Conservation (phyloP, 352 stramenopile species). For the Globisporangium takayamanum region DNA sequence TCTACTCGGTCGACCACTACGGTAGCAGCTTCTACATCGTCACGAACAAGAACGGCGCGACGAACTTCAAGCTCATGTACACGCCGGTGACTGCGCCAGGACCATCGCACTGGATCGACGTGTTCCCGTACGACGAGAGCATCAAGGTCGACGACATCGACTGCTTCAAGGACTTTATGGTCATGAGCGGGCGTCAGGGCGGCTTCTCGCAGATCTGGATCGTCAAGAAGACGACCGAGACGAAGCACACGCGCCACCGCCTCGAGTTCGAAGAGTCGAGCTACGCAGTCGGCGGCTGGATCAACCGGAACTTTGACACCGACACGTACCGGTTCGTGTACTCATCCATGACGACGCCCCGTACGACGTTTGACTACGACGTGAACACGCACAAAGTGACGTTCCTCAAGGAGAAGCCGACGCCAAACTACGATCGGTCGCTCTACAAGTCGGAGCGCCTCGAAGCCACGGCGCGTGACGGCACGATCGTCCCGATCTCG, state of each 20-base stretch:
- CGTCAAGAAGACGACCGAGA: slow-evolving; percentile 44
- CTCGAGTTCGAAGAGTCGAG: slow-evolving; percentile 89
- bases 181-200: slow-evolving; percentile 81
- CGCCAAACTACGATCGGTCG: slow-evolving; percentile 90
- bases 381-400: slow-evolving; percentile 45
- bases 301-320: slow-evolving; percentile 88
- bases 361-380: slow-evolving; percentile 85
- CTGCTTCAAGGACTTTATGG: slow-evolving; percentile 85
- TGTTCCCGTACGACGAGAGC: slow-evolving; percentile 77
- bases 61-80: slow-evolving; percentile 92
- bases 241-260: slow-evolving; percentile 42
- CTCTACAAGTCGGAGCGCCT: slow-evolving; percentile 91
- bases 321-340: slow-evolving; percentile 89
- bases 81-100: slow-evolving; percentile 41
- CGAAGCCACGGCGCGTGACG: slow-evolving; percentile 81
- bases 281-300: slow-evolving; percentile 75
- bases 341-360: slow-evolving; percentile 91
- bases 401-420: slow-evolving; percentile 90
- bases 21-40: slow-evolving; percentile 89
- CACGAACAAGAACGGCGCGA: slow-evolving; percentile 90
- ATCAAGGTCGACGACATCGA: slow-evolving; percentile 84
- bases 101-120: slow-evolving; percentile 78
- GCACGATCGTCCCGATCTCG: slow-evolving; percentile 79
- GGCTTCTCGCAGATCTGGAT: slow-evolving; percentile 85
- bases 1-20: slow-evolving; percentile 87